phyloP scores from a whole-genome alignment of 306 rosid species.

The Senna siamea region DNA sequence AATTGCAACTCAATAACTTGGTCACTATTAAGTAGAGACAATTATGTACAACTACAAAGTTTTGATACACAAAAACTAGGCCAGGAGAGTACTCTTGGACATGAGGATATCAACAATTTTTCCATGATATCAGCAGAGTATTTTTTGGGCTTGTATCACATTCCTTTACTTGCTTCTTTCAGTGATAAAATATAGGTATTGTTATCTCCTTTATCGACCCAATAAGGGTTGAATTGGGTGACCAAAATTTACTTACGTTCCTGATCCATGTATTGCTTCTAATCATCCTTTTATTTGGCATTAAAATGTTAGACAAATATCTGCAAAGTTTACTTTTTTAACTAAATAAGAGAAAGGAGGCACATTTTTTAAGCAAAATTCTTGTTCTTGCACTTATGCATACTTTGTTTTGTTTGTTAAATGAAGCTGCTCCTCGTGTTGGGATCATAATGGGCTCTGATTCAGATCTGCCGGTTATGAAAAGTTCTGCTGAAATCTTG shows the following conservation, averaged over 20 bases:
- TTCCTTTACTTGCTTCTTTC: too few species aligned
- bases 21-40: too few species aligned
- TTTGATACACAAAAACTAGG: too few species aligned
- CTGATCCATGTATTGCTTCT: constrained; percentile 15
- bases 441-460: constrained; percentile 96
- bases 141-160: too few species aligned
- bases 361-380: constrained; percentile 8
- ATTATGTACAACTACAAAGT: too few species aligned
- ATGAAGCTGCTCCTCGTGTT: constrained; percentile 64
- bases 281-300: constrained; percentile 2
- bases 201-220: too few species aligned
- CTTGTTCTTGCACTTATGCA: constrained; percentile 7
- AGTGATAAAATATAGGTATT: too few species aligned
- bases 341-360: constrained; percentile 6
- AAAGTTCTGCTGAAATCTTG: constrained; percentile 80
- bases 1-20: too few species aligned
- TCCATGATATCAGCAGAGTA: too few species aligned
- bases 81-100: too few species aligned
- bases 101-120: too few species aligned
- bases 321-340: background rate
- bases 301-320: background rate
- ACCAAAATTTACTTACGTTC: background rate
- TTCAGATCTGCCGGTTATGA: constrained; percentile 93
- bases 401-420: constrained; percentile 34
- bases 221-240: too few species aligned